Evolutionary conservation across 805 yeast genomes (phyloP), one percentile per base, ranked within the genome.

Genomic region (Myxozyma geophila): DNA sequence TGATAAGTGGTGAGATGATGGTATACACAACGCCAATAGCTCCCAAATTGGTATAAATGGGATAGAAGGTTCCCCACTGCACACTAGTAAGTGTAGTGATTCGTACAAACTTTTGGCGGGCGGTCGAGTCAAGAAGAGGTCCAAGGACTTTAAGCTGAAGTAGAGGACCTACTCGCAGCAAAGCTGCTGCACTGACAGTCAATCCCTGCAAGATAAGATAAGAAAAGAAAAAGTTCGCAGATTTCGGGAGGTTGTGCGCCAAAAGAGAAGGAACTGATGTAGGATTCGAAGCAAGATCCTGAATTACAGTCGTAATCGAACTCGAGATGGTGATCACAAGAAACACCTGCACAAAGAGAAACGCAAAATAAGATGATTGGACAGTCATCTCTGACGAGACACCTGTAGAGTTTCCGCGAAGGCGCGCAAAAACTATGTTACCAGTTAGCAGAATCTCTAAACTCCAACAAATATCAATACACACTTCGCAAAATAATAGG

Each of bases 301-400:
- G 90, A 2, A 91, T 83, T 6, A 96, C 86, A 3, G 88, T 76
- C 19, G 97, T 86, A 46, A 89, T 88, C 54, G 97, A 85, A 21
- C 97, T 90, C 70, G 96, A 90, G 43, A 92, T 82, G 0, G 96
- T 88, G 1, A 92, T 91, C 33, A 92, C 93, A 51, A 92, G 75
- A 69, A 92, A 92, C 48, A 91, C 83, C 70, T 92, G 97, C 57
- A 92, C 85, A 73, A 89, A 91, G 55, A 88, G 77, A 71, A 92
- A 92, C 0, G 85, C 79, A 75, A 89, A 92, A 68, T 89, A 82
- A 86, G 97, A 91, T 35, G 85, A 82, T 75, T 91, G 97, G 15
- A 88, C 80, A 67, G 87, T 89, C 64, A 81, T 76, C 70, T 92
- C 97, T 60, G 88, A 82, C 59, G 85, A 82, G 72, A 90, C 93